These are phyloP conservation scores for Trematosphaeria pertusa DNA, from an alignment of 2,329 filamentous ascomycete genomes.

Conservation along the genomic window DNA sequence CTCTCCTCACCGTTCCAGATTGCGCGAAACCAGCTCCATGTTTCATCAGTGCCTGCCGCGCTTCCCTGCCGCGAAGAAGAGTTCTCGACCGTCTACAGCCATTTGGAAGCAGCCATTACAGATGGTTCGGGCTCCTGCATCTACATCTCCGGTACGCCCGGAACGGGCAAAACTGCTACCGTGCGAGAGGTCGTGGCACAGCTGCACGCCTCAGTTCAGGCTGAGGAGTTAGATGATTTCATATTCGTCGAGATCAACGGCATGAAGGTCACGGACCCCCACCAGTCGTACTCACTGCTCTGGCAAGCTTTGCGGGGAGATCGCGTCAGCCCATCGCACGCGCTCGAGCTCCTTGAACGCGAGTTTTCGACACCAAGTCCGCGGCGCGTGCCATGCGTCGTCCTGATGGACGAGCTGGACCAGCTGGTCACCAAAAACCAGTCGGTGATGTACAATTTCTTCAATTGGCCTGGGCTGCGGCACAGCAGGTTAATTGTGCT, in stretches of 20 bases:
- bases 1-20: constrained; percentile 89
- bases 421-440: constrained; percentile 98
- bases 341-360: constrained; percentile 85
- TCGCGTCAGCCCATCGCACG: constrained; percentile 88
- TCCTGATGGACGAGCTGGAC: constrained; percentile 97
- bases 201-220: constrained; percentile 83
- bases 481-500: constrained; percentile 95
- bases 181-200: constrained; percentile 93
- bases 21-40: constrained; percentile 86
- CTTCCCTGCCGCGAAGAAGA: constrained; percentile 92
- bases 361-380: constrained; percentile 94
- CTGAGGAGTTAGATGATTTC: constrained; percentile 95
- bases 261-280: constrained; percentile 98
- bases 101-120: constrained; percentile 91
- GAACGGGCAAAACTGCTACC: constrained; percentile 96
- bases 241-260: constrained; percentile 99
- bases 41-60: constrained; percentile 87
- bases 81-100: constrained; percentile 89
- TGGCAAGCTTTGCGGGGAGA: constrained; percentile 97
- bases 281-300: constrained; percentile 91
- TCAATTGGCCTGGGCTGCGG: constrained; percentile 94
- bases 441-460: constrained; percentile 99
- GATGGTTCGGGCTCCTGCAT: constrained; percentile 95
- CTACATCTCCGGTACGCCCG: constrained; percentile 98
- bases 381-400: constrained; percentile 90